Evolutionary conservation across 1,139 yeast genomes (phyloP).

Genomic region (Diutina catenulata): DNA sequence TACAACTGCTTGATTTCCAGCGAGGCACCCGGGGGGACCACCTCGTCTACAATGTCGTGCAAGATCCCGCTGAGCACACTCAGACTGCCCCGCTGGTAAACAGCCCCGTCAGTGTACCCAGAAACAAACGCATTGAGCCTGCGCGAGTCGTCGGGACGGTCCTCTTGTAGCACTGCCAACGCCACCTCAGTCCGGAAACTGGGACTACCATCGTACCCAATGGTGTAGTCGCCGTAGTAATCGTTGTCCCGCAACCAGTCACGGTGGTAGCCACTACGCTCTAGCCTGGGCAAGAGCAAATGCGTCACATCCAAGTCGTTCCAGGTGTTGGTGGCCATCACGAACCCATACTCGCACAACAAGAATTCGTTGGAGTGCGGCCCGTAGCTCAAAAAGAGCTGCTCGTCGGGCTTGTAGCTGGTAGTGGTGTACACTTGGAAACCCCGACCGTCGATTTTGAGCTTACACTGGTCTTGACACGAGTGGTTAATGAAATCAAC

Average conservation of each 20-base stretch:
- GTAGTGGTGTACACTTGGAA: slow-evolving; percentile 36
- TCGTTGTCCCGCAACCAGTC: slow-evolving; percentile 38
- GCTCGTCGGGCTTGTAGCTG: slow-evolving; percentile 34
- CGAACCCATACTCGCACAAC: slow-evolving; percentile 80
- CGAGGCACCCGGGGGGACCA: no score
- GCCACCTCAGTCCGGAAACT: slow-evolving; percentile 75
- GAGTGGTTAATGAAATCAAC: slow-evolving; percentile 84
- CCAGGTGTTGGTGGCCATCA: slow-evolving; percentile 46
- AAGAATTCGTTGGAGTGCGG: slow-evolving; percentile 78
- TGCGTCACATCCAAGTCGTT: slow-evolving; percentile 55
- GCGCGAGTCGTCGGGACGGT: slow-evolving; percentile 20
- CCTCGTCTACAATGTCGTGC: no score
- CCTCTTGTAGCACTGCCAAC: slow-evolving; percentile 47
- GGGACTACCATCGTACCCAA: slow-evolving; percentile 30
- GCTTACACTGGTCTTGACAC: slow-evolving; percentile 38
- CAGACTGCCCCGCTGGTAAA: slow-evolving; percentile 20
- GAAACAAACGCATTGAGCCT: slow-evolving; percentile 17
- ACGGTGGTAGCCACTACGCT: slow-evolving; percentile 17
- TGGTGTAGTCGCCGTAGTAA: slow-evolving; percentile 67
- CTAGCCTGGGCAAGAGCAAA: slow-evolving; percentile 24
- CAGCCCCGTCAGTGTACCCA: slow-evolving; percentile 29
- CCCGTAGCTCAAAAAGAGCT: slow-evolving; percentile 70
- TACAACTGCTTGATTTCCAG: no score
- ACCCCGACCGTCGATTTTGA: slow-evolving; percentile 36
- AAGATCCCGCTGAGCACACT: slow-evolving; percentile 23